These are phyloP conservation scores for Litchi chinensis DNA, from an alignment of 345 rosid species.

Conservation along the genomic window DNA sequence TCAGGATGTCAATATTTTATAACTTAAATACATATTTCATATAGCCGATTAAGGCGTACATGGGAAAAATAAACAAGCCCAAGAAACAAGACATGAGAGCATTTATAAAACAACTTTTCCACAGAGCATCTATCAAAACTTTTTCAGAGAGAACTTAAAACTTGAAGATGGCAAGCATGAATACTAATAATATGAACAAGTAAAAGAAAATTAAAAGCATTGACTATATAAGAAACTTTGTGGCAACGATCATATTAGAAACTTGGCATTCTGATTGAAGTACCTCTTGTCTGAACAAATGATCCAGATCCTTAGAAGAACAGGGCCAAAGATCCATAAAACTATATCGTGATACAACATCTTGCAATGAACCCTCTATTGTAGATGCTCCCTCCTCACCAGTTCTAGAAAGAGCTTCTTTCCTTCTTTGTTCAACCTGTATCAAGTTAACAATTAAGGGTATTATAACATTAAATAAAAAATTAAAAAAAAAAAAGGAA, in stretches of 20 bases:
- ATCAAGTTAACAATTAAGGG: slow-evolving; percentile 18
- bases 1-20: neutral
- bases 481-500: too few species aligned
- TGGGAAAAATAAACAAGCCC: too few species aligned
- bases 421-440: slow-evolving; percentile 92
- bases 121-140: neutral
- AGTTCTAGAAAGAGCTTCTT: slow-evolving; percentile 82
- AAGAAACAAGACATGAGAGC: too few species aligned
- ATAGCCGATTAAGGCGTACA: too few species aligned
- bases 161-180: neutral
- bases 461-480: neutral
- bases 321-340: slow-evolving; percentile 98
- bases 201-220: neutral
- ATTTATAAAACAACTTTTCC: too few species aligned
- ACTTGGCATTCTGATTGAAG: slow-evolving; percentile 10
- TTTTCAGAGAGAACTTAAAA: neutral
- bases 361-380: slow-evolving; percentile 70
- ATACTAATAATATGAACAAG: neutral
- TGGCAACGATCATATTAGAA: neutral
- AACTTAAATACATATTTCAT: neutral
- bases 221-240: neutral
- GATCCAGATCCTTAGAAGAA: slow-evolving; percentile 81
- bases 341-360: slow-evolving; percentile 78
- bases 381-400: slow-evolving; percentile 67
- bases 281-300: slow-evolving; percentile 93